Conservation (phyloP, 768 basidiomycete genomes). For the Fomitopsis pulvina region DNA sequence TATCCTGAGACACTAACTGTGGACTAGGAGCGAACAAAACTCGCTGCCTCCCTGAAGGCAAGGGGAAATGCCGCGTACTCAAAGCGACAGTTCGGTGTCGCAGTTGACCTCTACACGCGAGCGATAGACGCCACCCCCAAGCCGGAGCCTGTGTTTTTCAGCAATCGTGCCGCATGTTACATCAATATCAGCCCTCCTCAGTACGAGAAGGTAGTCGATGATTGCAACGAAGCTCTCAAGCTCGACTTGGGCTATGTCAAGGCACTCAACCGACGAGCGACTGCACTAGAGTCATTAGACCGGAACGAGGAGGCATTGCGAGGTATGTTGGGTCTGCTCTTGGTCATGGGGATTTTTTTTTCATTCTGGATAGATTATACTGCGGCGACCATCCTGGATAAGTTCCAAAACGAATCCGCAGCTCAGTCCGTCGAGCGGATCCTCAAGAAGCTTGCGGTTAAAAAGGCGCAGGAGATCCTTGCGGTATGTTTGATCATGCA, state of each 20-base stretch:
- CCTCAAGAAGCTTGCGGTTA: slow-evolving; percentile 70
- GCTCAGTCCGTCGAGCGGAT: slow-evolving; percentile 87
- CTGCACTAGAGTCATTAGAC: slow-evolving; percentile 73
- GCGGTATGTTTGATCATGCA: slow-evolving; percentile 34
- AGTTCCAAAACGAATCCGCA: slow-evolving; percentile 79
- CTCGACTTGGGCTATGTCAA: slow-evolving; percentile 85
- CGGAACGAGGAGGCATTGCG: slow-evolving; percentile 71
- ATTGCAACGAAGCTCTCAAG: slow-evolving; percentile 84
- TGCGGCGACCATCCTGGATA: slow-evolving; percentile 91
- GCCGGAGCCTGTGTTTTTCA: slow-evolving; percentile 90
- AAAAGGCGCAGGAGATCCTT: slow-evolving; percentile 70
- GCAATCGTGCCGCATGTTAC: slow-evolving; percentile 97
- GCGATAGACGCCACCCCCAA: slow-evolving; percentile 71
- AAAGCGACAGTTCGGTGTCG: slow-evolving; percentile 48
- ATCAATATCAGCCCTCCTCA: slow-evolving; percentile 86
- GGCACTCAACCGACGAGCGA: slow-evolving; percentile 83
- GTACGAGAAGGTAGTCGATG: slow-evolving; percentile 73
- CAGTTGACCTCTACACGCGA: slow-evolving; percentile 62
- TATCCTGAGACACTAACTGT: not conserved
- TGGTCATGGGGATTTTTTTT: not conserved
- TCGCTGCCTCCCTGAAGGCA: slow-evolving; percentile 60
- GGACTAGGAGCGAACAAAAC: slow-evolving; percentile 53
- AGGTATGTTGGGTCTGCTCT: slow-evolving; percentile 41
- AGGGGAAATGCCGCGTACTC: slow-evolving; percentile 71
- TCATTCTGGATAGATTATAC: slow-evolving; percentile 66